Base-by-base conservation (phyloP, 306 rosid species). In the Pyrus betulifolia region DNA sequence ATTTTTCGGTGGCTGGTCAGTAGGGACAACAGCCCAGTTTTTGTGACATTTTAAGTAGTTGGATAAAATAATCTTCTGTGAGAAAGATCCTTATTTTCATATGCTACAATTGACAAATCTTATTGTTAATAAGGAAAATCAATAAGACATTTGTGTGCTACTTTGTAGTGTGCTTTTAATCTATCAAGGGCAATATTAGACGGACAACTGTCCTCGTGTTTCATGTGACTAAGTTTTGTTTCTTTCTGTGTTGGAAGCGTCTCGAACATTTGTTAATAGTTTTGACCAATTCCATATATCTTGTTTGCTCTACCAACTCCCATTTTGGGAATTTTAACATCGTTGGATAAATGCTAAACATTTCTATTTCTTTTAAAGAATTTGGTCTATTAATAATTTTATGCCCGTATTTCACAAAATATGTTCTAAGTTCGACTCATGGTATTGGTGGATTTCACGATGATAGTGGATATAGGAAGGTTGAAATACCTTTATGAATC, bases 151-250 rank as follows among this genome's bases (percentile, higher is more conserved):
- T n/a, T n/a, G n/a, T n/a, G n/a, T n/a, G n/a, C n/a, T n/a, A n/a
- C n/a, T n/a, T n/a, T n/a, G n/a, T n/a, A n/a, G n/a, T n/a, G n/a
- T n/a, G n/a, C n/a, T n/a, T n/a, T n/a, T n/a, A n/a, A n/a, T n/a
- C n/a, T n/a, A n/a, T n/a, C n/a, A n/a, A n/a, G n/a, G 55, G 67
- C n/a, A 23, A 14, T 17, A 60, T 28, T 60, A n/a, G 33, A 17
- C 31, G 11, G 8, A 11, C 10, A 31, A 35, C 1, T 38, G 33
- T 40, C 27, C 45, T 38, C 77, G 23, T 61, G 55, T 77, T 59
- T 72, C 66, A 78, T 62, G 67, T 35, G 72, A 3, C 23, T 13
- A 46, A 30, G n/a, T 30, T 71, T 59, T 78, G 61, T 52, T 79
- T 52, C 64, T 78, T 51, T 49, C 57, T 71, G 51, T 28, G 33